A percentile compares a stretch with the other conserved stretches of the same genome.
Conservation (phyloP, 164 flowering plant species). For the Aristolochia fimbriata region DNA sequence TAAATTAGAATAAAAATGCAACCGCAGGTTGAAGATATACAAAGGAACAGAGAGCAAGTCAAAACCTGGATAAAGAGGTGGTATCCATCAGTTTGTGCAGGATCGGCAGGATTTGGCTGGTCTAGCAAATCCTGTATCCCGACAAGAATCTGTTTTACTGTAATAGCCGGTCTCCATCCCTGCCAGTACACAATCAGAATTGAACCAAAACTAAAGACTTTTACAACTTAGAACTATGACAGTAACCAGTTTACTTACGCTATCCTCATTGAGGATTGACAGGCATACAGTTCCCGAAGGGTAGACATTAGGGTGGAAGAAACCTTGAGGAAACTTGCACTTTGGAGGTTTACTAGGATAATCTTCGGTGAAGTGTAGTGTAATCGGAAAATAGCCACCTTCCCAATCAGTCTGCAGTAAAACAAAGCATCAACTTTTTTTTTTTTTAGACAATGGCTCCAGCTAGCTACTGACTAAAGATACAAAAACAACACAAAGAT, state of each 20-base stretch:
- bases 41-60: neutral
- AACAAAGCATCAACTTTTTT: too few relatives aligned
- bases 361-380: constrained; percentile 77
- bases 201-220: neutral
- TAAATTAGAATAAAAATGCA: neutral
- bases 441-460: too few relatives aligned
- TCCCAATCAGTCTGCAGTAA: constrained; percentile 95
- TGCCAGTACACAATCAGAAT: constrained; percentile 14
- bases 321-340: constrained; percentile 88
- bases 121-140: constrained; percentile 93
- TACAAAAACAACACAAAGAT: too few relatives aligned
- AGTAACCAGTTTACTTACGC: constrained; percentile 41
- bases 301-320: constrained; percentile 95
- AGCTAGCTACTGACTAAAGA: too few relatives aligned
- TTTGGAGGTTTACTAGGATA: constrained; percentile 97
- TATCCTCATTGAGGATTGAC: constrained; percentile 90
- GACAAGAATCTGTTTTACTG: constrained; percentile 86
- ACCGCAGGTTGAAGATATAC: neutral
- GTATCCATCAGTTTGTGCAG: constrained; percentile 95
- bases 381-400: constrained; percentile 73
- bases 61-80: constrained; percentile 81
- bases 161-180: constrained; percentile 99
- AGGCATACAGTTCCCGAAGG: constrained; percentile 98
- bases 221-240: neutral
- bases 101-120: constrained; percentile 84